phyloP scores from a whole-genome alignment of 768 basidiomycete species.

The Royoungia palumana region DNA sequence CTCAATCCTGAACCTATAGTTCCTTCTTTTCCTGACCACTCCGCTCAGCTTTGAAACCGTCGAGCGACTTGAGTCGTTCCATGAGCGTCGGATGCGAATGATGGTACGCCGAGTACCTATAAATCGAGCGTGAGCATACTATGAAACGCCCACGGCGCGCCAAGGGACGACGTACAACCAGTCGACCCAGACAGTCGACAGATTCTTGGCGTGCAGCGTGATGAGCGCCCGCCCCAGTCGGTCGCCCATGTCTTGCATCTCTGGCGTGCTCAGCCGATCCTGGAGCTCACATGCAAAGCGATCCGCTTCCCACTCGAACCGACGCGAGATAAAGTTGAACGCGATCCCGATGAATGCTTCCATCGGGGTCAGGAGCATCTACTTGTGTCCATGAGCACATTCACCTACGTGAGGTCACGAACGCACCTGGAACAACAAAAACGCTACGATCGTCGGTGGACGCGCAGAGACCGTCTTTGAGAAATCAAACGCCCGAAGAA shows the following conservation, averaged over 20 bases:
- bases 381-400: neutral
- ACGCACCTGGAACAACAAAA: conserved; percentile 75
- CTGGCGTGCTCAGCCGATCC: conserved; percentile 39
- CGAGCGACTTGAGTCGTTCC: conserved; percentile 82
- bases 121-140: neutral
- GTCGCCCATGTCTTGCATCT: conserved; percentile 83
- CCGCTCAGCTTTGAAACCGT: conserved; percentile 53
- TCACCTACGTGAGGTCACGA: neutral
- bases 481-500: conserved; percentile 82
- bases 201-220: conserved; percentile 85
- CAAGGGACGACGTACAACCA: conserved; percentile 56
- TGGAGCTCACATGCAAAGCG: conserved; percentile 76
- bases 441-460: conserved; percentile 81
- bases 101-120: conserved; percentile 89
- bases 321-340: conserved; percentile 80
- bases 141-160: too few species aligned
- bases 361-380: conserved; percentile 80
- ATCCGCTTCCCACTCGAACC: conserved; percentile 93
- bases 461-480: conserved; percentile 54
- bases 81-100: conserved; percentile 95
- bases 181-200: conserved; percentile 92
- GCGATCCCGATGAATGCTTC: conserved; percentile 68
- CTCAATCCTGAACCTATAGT: conserved; percentile 9
- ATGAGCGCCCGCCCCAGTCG: conserved; percentile 80
- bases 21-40: conserved; percentile 26